A percentile compares a stretch with the other conserved stretches of the same genome.
These are phyloP conservation scores for Aphanomyces invadans DNA, from an alignment of 352 stramenopile species.

Conservation along the genomic window DNA sequence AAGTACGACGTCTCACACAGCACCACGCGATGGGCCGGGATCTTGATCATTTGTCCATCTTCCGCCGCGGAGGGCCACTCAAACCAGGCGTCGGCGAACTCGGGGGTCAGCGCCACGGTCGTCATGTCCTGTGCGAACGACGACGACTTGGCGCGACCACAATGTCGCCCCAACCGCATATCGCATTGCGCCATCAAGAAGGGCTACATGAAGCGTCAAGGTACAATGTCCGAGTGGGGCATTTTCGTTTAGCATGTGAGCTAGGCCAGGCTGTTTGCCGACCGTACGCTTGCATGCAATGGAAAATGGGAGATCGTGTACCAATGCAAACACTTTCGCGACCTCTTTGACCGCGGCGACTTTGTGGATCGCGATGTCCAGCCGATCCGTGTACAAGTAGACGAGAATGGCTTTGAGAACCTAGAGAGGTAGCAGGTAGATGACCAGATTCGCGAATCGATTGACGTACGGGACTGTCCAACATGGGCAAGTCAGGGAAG, in stretches of 20 bases:
- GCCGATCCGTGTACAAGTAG: constrained; percentile 64
- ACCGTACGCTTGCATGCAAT: too few relatives aligned
- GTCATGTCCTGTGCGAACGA: constrained; percentile 56
- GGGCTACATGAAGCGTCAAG: background rate
- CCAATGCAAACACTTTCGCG: constrained; percentile 27
- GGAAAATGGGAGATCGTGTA: background rate
- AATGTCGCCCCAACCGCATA: constrained; percentile 14
- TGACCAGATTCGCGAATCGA: background rate
- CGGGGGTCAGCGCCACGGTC: constrained; percentile 34
- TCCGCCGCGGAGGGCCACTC: constrained; percentile 52
- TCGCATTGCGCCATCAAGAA: background rate
- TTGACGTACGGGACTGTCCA: constrained; percentile 5
- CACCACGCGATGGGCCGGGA: constrained; percentile 63
- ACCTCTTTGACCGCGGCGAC: constrained; percentile 44
- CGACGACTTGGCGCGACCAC: constrained; percentile 28
- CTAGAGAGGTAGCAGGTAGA: constrained; percentile 19
- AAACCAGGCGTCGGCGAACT: constrained; percentile 64
- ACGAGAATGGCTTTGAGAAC: constrained; percentile 55
- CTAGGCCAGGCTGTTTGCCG: too few relatives aligned
- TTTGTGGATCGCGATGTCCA: constrained; percentile 59
- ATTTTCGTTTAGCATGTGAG: too few relatives aligned
- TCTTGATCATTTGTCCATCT: constrained; percentile 27
- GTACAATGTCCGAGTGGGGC: too few relatives aligned
- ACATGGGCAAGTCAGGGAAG: background rate
- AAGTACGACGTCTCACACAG: constrained; percentile 76